These are phyloP conservation scores for Pisolithus thermaeus DNA, from an alignment of 1,284 basidiomycete species.

Conservation along the genomic window DNA sequence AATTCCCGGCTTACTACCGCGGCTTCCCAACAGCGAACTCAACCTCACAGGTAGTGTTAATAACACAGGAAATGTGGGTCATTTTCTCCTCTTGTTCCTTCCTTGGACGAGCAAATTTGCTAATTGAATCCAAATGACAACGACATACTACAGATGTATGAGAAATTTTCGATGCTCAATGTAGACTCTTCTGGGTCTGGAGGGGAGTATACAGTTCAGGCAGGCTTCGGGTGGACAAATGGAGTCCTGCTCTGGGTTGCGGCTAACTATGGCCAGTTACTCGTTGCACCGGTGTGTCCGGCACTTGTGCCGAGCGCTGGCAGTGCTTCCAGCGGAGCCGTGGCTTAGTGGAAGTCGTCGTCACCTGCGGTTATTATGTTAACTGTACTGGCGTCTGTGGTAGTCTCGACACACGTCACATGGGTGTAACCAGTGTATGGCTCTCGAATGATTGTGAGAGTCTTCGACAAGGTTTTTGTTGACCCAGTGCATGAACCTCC, in stretches of 20 bases:
- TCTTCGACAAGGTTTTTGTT: too few species aligned
- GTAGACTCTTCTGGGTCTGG: conserved; percentile 81
- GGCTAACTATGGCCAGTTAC: conserved; percentile 59
- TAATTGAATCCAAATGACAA: neutral
- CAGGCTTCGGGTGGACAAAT: conserved; percentile 90
- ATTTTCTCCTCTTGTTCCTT: conserved; percentile 15
- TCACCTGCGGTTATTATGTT: neutral
- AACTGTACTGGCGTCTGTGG: neutral
- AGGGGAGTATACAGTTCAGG: conserved; percentile 82
- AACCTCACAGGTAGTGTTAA: conserved; percentile 66
- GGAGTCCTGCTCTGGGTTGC: conserved; percentile 77
- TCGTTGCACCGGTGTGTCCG: conserved; percentile 67
- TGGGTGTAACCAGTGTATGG: neutral
- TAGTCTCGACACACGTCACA: neutral
- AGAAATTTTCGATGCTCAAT: conserved; percentile 76
- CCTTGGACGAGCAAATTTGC: neutral
- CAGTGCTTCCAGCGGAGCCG: conserved; percentile 5
- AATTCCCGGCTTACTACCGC: conserved; percentile 62
- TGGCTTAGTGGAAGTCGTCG: neutral
- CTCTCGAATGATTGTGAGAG: too few species aligned
- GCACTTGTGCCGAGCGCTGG: conserved; percentile 27
- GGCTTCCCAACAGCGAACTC: conserved; percentile 65
- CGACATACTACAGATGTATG: conserved; percentile 65
- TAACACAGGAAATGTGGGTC: conserved; percentile 67
- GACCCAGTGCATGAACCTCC: too few species aligned